Evolutionary conservation across 2,329 filamentous ascomycete species (phyloP).

Genomic region (Simplicillium aogashimaense): DNA sequence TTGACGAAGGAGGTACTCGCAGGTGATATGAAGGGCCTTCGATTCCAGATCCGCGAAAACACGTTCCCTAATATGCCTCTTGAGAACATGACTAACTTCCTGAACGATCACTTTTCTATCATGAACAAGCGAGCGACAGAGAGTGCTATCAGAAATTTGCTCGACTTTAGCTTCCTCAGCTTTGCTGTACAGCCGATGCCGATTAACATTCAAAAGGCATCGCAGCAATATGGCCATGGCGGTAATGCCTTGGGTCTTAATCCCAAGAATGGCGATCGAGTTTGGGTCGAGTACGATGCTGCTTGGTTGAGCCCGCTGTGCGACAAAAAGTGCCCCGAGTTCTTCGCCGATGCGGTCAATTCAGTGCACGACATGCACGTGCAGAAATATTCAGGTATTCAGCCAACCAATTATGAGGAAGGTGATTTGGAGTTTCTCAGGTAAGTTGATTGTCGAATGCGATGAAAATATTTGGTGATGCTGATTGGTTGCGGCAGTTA

Average conservation of each 20-base stretch:
- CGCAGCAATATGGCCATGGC: slow-evolving; percentile 4
- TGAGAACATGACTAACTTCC: slow-evolving; percentile 10
- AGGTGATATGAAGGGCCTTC: slow-evolving; percentile 9
- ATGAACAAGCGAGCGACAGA: neutral
- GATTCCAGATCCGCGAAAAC: slow-evolving; percentile 10
- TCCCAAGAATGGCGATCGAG: slow-evolving; percentile 14
- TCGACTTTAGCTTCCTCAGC: slow-evolving; percentile 7
- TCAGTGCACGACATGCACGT: slow-evolving; percentile 8
- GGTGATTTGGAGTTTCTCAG: slow-evolving; percentile 10
- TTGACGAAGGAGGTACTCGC: slow-evolving; percentile 15
- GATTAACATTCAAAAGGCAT: slow-evolving; percentile 8
- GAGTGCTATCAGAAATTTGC: slow-evolving; percentile 1
- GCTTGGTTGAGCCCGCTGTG: slow-evolving; percentile 13
- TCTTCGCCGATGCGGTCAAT: slow-evolving; percentile 5
- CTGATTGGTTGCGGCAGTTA: slow-evolving; percentile 7
- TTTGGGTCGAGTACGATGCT: slow-evolving; percentile 21
- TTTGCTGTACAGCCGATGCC: slow-evolving; percentile 12
- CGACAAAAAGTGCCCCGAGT: slow-evolving; percentile 10
- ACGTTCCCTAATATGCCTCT: slow-evolving; percentile 14
- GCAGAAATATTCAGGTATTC: slow-evolving; percentile 8
- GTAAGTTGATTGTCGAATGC: slow-evolving; percentile 2
- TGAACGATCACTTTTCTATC: slow-evolving; percentile 8
- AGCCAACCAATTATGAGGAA: slow-evolving; percentile 11
- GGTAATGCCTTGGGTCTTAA: slow-evolving; percentile 16
- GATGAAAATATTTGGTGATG: neutral